phyloP scores from a whole-genome alignment of 106 monocot genomes.

The Dendrobium officinale region DNA sequence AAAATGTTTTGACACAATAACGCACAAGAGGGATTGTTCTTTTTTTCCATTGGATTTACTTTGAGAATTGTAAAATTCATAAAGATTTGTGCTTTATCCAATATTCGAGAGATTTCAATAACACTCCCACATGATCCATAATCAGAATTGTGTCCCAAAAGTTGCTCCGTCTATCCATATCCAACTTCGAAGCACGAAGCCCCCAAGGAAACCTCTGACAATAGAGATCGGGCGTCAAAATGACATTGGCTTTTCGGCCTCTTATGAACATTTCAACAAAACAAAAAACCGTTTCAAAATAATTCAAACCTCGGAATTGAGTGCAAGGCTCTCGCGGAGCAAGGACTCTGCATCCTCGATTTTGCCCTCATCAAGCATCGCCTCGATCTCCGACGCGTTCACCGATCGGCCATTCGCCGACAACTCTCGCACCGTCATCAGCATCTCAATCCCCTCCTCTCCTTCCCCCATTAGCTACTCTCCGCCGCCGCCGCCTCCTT shows the following conservation, averaged over 20 bases:
- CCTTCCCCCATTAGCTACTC: slow-evolving; percentile 9
- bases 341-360: slow-evolving; percentile 88
- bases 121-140: not conserved
- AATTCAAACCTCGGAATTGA: slow-evolving; percentile 71
- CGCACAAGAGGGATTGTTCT: not conserved
- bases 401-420: slow-evolving; percentile 40
- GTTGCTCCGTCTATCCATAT: not conserved
- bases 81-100: not conserved
- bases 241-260: not conserved
- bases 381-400: slow-evolving; percentile 52
- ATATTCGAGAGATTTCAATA: not conserved
- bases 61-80: not conserved
- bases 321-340: slow-evolving; percentile 77
- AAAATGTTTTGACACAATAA: not conserved
- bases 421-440: slow-evolving; percentile 9
- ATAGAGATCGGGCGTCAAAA: not conserved
- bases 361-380: slow-evolving; percentile 73
- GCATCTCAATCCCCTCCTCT: slow-evolving; percentile 22
- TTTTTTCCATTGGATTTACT: not conserved
- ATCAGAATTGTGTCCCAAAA: not conserved
- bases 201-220: not conserved
- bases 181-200: not conserved
- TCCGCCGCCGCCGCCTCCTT: not conserved
- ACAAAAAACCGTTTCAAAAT: not conserved
- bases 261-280: not conserved